Evolutionary conservation across 495 filamentous ascomycete species (phyloP), one percentile per base, ranked within the genome.

Genomic region (Daldinia grandis): DNA sequence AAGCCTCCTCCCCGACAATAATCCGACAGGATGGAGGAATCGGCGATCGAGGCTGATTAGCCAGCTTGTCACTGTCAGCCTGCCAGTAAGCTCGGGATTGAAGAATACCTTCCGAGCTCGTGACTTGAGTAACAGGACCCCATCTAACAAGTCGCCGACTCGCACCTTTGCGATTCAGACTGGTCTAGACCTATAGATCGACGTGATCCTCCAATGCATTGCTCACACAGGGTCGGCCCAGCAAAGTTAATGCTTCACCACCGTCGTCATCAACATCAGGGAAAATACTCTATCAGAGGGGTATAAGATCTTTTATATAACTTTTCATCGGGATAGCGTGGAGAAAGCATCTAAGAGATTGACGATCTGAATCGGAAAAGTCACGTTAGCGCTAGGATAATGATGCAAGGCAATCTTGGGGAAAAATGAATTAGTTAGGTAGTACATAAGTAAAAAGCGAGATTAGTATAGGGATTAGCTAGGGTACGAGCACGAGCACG

Each of bases 161-260:
- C 44, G 58, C 63, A 61, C 24, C 57, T 64, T 67, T 64, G 50
- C 35, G 59, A 64, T 66, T 66, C 75, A 60, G 76, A 71, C 69
- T 64, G 74, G 60, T 74, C 76, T 76, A 76, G 76, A 76, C 72
- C 66, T 49, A 4, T 12, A 30, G 76, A 76, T 78, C 74, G 55
- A 65, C 74, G 58, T 24, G 58, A 49, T 40, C 62, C 30, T 24
- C 56, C 60, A 69, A 68, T 66, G 44, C 51, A n/a, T 49, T 64
- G 37, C 55, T 56, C 59, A 60, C 40, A 44, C 25, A 28, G 28
- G 37, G 66, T 28, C 12, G 42, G 30, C 7, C 58, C 44, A 33
- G 40, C 33, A 54, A 59, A 25, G 35, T 60, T 56, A 37, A 60
- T 65, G 33, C 3, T 38, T 47, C 30, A 47, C 38, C 25, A 53